Evolutionary conservation across 495 filamentous ascomycete species (phyloP).

Genomic region (Trichoderma orchidacearum): DNA sequence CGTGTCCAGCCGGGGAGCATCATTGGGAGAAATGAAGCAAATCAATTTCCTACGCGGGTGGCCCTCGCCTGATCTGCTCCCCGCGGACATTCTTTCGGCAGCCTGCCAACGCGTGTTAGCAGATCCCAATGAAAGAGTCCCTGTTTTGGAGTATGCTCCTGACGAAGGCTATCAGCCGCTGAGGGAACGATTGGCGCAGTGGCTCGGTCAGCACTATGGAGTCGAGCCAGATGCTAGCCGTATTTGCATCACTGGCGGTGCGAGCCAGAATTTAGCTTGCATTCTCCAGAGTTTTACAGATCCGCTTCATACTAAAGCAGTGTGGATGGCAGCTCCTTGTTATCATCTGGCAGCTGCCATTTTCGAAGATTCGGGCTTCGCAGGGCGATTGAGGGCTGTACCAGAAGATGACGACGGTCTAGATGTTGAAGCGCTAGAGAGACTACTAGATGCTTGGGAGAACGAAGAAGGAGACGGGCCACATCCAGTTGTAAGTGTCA

Average conservation of each 20-base stretch:
- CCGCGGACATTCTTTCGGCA: constrained; percentile 37
- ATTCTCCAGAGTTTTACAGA: constrained; percentile 66
- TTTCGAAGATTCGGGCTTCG: constrained; percentile 66
- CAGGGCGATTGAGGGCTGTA: constrained; percentile 44
- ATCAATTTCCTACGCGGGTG: constrained; percentile 63
- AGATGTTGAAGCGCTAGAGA: constrained; percentile 44
- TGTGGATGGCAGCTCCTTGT: constrained; percentile 70
- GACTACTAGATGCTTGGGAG: constrained; percentile 25
- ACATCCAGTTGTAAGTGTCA: background rate
- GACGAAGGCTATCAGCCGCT: constrained; percentile 61
- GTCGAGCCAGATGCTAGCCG: constrained; percentile 30
- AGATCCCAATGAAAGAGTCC: constrained; percentile 36
- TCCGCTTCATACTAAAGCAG: constrained; percentile 54
- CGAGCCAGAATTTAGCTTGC: constrained; percentile 60
- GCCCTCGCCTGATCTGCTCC: constrained; percentile 60
- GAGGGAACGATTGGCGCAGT: constrained; percentile 47
- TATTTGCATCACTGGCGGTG: constrained; percentile 71
- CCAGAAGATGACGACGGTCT: constrained; percentile 65
- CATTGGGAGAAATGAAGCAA: constrained; percentile 9
- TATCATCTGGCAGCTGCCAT: constrained; percentile 69
- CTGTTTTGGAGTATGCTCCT: constrained; percentile 61
- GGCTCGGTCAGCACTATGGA: constrained; percentile 52
- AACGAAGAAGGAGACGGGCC: constrained; percentile 9
- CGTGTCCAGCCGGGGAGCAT: background rate
- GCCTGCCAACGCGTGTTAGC: constrained; percentile 44